phyloP scores from a whole-genome alignment of 306 rosid genomes.

The Glycine latifolia region DNA sequence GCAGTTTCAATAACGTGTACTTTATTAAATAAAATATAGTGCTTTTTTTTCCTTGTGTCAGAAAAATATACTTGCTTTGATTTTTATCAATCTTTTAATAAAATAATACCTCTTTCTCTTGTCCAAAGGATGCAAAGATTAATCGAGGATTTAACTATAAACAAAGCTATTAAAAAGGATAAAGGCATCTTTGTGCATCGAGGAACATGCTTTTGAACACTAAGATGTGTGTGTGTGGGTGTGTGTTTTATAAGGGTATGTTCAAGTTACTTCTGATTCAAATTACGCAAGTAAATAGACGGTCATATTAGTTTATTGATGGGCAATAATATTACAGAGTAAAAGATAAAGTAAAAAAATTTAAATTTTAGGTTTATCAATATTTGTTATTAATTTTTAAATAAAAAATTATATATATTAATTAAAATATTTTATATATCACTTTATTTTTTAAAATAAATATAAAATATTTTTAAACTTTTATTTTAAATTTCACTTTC shows the following conservation, averaged over 20 bases:
- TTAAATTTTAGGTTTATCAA: too few species aligned
- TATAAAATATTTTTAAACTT: too few species aligned
- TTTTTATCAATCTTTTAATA: slow-evolving; percentile 45
- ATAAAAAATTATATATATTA: too few species aligned
- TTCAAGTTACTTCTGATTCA: neutral
- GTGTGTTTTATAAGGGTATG: neutral
- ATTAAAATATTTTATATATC: too few species aligned
- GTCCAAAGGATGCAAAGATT: slow-evolving; percentile 45
- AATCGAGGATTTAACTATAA: slow-evolving; percentile 43
- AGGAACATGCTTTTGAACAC: slow-evolving; percentile 41
- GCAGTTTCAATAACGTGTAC: slow-evolving; percentile 45
- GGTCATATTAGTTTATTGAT: neutral
- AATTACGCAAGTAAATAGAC: neutral
- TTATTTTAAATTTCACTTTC: too few species aligned
- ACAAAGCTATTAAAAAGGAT: slow-evolving; percentile 44
- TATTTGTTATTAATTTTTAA: too few species aligned
- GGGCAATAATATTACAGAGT: too few species aligned
- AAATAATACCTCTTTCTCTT: slow-evolving; percentile 53
- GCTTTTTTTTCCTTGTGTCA: slow-evolving; percentile 40
- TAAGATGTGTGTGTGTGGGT: too few species aligned
- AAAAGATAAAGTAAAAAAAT: too few species aligned
- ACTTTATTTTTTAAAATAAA: too few species aligned
- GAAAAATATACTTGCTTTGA: slow-evolving; percentile 45
- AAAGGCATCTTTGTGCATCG: slow-evolving; percentile 52
- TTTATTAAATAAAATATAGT: slow-evolving; percentile 41